phyloP scores from a whole-genome alignment of 108 stramenopile species.

The Skeletonema menzelii region DNA sequence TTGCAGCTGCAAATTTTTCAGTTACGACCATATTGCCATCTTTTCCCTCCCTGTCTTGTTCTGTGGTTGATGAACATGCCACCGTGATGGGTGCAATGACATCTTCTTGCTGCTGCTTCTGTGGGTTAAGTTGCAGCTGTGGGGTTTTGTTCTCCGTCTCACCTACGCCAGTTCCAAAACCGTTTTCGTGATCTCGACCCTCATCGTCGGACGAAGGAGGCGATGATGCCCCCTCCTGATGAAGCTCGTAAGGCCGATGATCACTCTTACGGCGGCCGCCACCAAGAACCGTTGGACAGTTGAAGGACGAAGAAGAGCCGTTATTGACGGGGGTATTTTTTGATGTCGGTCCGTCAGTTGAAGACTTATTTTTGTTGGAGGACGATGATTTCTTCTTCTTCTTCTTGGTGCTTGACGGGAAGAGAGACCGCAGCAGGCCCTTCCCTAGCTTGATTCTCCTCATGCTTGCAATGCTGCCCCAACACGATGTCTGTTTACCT shows the following conservation, averaged over 20 bases:
- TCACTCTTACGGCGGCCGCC: not conserved
- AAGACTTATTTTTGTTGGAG: not conserved
- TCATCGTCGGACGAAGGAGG: not conserved
- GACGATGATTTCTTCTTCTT: not conserved
- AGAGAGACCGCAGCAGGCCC: not conserved
- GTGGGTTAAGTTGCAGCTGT: not conserved
- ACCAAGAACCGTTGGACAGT: not conserved
- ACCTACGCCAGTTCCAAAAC: not conserved
- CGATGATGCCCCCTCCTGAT: not conserved
- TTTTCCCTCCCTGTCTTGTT: not conserved
- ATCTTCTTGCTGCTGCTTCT: not conserved
- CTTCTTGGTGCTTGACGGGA: not conserved
- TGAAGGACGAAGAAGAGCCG: not conserved
- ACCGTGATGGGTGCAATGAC: not conserved
- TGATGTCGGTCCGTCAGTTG: not conserved
- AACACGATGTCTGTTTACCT: not conserved
- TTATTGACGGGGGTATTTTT: not conserved
- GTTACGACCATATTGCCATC: not conserved
- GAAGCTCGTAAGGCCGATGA: not conserved
- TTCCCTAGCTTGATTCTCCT: not conserved
- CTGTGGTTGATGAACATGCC: not conserved
- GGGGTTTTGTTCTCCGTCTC: too few relatives aligned
- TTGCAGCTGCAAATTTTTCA: not conserved
- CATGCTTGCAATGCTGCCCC: not conserved
- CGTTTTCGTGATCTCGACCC: not conserved